A percentile compares a stretch with the other conserved stretches of the same genome.
phyloP scores from a whole-genome alignment of 768 basidiomycete species.

The Podaxis sp. region DNA sequence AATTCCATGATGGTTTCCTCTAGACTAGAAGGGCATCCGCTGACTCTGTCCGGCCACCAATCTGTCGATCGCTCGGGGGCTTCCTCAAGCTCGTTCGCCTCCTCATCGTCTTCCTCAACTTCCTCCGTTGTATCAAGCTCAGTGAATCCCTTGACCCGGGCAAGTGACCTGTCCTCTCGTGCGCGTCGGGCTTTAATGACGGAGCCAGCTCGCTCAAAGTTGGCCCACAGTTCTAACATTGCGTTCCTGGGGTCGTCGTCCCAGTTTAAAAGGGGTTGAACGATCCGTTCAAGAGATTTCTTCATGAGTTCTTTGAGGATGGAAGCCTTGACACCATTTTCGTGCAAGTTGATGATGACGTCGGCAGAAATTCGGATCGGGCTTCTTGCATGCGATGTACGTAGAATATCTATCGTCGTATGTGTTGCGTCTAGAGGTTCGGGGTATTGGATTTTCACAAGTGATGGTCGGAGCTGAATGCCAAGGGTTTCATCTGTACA shows the following conservation, averaged over 20 bases:
- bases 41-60: slow-evolving; percentile 70
- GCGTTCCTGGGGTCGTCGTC: slow-evolving; percentile 31
- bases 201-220: slow-evolving; percentile 38
- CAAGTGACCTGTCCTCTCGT: slow-evolving; percentile 35
- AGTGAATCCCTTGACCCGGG: slow-evolving; percentile 44
- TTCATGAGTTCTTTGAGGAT: slow-evolving; percentile 42
- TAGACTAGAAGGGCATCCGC: slow-evolving; percentile 59
- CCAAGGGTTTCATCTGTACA: slow-evolving; percentile 23
- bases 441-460: slow-evolving; percentile 47
- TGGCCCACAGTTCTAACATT: slow-evolving; percentile 41
- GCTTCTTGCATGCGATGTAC: slow-evolving; percentile 45
- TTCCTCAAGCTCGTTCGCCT: slow-evolving; percentile 29
- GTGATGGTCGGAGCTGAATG: slow-evolving; percentile 40
- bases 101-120: slow-evolving; percentile 36
- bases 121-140: slow-evolving; percentile 38
- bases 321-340: slow-evolving; percentile 54
- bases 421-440: slow-evolving; percentile 37
- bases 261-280: slow-evolving; percentile 45
- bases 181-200: slow-evolving; percentile 40
- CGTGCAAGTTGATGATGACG: slow-evolving; percentile 61
- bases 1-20: slow-evolving; percentile 63
- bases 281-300: slow-evolving; percentile 31
- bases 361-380: slow-evolving; percentile 53
- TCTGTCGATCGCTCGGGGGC: slow-evolving; percentile 48
- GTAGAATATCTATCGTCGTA: slow-evolving; percentile 53